Evolutionary conservation across 257 asterid genomes (phyloP), one percentile per base, ranked within the genome.

Genomic region (Orobanche coerulescens): DNA sequence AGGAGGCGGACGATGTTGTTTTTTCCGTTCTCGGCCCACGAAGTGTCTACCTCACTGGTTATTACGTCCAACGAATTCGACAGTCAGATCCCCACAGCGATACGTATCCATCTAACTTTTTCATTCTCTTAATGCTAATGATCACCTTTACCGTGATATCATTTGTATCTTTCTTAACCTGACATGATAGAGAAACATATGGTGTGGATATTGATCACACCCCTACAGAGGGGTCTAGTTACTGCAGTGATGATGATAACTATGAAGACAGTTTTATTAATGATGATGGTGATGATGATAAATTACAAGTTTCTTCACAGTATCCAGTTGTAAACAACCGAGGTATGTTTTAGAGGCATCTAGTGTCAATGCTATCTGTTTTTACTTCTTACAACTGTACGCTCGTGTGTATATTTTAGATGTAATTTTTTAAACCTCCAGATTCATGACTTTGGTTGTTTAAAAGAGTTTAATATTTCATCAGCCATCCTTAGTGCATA

Each of bases 201-300:
- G 97, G 97, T n/a, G 87, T 79, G 79, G 95, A 90, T 76, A 83
- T 90, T 69, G 96, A 79, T 66, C 62, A 79, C 75, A 65, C 84
- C 0, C 86, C 74, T 26, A 53, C 88, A 19, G 94, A 81, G 68
- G 82, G 76, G 63, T 81, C 86, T 57, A 67, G 47, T 69, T 72
- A 52, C 47, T 23, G 61, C 14, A 76, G 81, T 58, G 95, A 85
- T 47, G 94, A 80, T 18, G 89, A 83, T 63, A 59, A 75, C n/a
- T 87, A 83, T 46, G 97, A 85, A n/a, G 91, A 77, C 49, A 87
- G 95, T 69, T 90, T 90, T 70, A 90, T 90, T 68, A 78, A 90
- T 20, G 93, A 83, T 4, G 84, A 76, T 22, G 78, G 73, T 20
- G 25, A 83, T 4, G 84, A 76, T 22, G 78, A 72, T 20, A 13